phyloP scores from a whole-genome alignment of 176 grass and related monocot genomes.

The Carex pumila region DNA sequence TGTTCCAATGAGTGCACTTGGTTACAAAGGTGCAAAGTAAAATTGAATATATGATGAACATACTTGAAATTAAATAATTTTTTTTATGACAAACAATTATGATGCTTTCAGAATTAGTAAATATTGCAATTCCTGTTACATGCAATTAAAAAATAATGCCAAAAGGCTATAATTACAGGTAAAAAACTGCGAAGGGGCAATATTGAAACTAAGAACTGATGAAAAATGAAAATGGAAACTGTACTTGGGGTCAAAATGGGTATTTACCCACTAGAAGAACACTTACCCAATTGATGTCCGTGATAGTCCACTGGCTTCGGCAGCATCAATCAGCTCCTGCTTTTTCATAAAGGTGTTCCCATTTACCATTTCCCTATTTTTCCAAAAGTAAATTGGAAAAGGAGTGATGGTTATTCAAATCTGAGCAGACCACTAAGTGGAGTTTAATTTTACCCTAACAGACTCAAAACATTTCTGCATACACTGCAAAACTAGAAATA shows the following conservation, averaged over 20 bases:
- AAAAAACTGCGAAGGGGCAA: not conserved
- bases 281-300: conserved; percentile 52
- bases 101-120: not conserved
- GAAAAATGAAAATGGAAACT: conserved; percentile 5
- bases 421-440: not conserved
- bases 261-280: conserved; percentile 6
- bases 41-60: not conserved
- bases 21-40: not conserved
- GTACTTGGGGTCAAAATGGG: not conserved
- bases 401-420: not conserved
- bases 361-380: conserved; percentile 37
- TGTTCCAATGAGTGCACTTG: not conserved
- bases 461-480: not conserved
- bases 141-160: not conserved
- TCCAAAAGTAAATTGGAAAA: not conserved
- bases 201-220: not conserved
- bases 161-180: not conserved
- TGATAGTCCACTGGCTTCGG: conserved; percentile 80
- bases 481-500: not conserved
- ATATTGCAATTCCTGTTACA: not conserved
- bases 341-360: conserved; percentile 61
- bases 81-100: not conserved
- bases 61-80: not conserved
- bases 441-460: conserved; percentile 4
- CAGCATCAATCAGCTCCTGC: conserved; percentile 82